A percentile compares a stretch with the other conserved stretches of the same genome.
Conservation (phyloP, 2,329 filamentous ascomycete species). For the Monosporascus sp. region DNA sequence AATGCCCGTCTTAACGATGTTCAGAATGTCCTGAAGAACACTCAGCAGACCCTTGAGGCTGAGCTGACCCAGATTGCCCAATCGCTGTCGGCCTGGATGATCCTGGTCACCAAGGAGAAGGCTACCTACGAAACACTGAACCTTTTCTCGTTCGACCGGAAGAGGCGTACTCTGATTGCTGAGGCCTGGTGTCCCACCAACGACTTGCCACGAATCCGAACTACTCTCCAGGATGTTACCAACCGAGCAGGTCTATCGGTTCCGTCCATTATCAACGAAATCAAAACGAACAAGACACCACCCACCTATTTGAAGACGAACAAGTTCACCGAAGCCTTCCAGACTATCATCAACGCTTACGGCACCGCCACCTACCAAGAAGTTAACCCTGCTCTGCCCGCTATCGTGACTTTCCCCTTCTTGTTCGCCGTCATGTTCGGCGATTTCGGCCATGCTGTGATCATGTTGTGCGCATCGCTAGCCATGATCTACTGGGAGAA, state of each 20-base stretch:
- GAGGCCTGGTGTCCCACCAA: slow-evolving; percentile 97
- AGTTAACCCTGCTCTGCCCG: slow-evolving; percentile 91
- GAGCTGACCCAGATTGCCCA: slow-evolving; percentile 92
- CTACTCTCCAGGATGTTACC: slow-evolving; percentile 92
- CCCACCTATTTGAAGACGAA: slow-evolving; percentile 98
- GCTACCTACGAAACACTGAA: slow-evolving; percentile 94
- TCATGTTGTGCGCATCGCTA: slow-evolving; percentile 77
- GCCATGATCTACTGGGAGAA: slow-evolving; percentile 98
- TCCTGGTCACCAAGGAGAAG: slow-evolving; percentile 97
- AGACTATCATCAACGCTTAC: slow-evolving; percentile 98
- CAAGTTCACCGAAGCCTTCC: slow-evolving; percentile 96
- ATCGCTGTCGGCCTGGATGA: slow-evolving; percentile 92
- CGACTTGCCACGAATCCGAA: slow-evolving; percentile 80
- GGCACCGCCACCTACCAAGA: slow-evolving; percentile 96
- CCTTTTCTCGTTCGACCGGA: slow-evolving; percentile 92
- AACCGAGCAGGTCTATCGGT: slow-evolving; percentile 94
- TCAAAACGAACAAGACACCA: slow-evolving; percentile 93
- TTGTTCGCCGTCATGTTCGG: slow-evolving; percentile 99
- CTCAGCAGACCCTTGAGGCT: slow-evolving; percentile 86
- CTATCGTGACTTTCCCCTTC: slow-evolving; percentile 98
- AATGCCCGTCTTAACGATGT: slow-evolving; percentile 90
- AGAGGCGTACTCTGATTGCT: slow-evolving; percentile 91
- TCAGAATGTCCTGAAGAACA: slow-evolving; percentile 88
- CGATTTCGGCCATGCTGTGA: slow-evolving; percentile 86
- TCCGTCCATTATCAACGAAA: slow-evolving; percentile 97